Base-by-base conservation (phyloP, 2,329 filamentous ascomycete species). In the Colletotrichum sp. region DNA sequence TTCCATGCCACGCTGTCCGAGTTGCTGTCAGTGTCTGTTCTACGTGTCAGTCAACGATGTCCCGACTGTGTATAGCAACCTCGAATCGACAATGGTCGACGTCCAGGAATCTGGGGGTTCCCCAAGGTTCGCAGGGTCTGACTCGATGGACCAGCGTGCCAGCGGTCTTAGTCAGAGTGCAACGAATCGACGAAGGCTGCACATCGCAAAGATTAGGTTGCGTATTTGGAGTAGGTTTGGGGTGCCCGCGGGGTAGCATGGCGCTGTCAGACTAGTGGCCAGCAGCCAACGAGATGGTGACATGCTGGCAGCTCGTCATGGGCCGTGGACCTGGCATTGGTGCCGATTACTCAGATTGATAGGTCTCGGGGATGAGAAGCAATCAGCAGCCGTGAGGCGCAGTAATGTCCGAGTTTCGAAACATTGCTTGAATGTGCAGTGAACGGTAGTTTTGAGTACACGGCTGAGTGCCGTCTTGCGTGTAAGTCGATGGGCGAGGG, bases 121-220 rank as follows among this genome's bases (percentile, higher is more conserved):
- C 57, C 48, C 15, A 38, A 64, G 34, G 43, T 38, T 63, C 24
- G 21, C 28, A n/a, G n/a, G 18, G 38, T n/a, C 64, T 68, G 61
- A 72, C 55, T 68, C 64, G 36, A 30, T 9, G 26, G 18, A 63
- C 57, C 36, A 18, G 32, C 36, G 38, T 32, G 28, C 18, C 16
- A 30, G 28, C 30, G 26, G 32, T 43, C 36, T 64, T 72, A 24
- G 67, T 64, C 71, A 57, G 65, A 57, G 55, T 24, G 57, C 52
- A 52, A 68, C n/a, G 28, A 38, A 18, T 24, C n/a, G 21, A 52
- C 36, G 65, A 43, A 63, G 16, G 70, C 30, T 34, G 65, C 65
- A 24, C 21, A 36, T 38, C 55, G 38, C 57, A 34, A 38, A 73
- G 36, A 68, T 73, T 68, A 73, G 55, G 71, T 72, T 72, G 71